A percentile compares a stretch with the other conserved stretches of the same genome.
phyloP scores from a whole-genome alignment of 2,329 filamentous ascomycete species.

The Periconia sp. region DNA sequence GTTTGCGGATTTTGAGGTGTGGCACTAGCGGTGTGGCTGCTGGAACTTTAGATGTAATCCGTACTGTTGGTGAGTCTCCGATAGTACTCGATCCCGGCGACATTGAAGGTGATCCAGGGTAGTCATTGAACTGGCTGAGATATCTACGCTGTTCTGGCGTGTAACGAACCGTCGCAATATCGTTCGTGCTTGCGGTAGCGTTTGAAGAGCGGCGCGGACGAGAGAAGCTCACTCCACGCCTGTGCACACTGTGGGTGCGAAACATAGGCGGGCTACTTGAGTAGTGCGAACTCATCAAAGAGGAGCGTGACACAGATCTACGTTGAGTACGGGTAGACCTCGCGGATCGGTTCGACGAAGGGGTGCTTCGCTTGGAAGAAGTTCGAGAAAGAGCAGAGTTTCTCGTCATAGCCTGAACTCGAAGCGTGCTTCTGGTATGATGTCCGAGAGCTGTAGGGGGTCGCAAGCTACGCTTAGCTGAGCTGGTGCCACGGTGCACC shows the following conservation, averaged over 20 bases:
- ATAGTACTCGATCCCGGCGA: slow-evolving; percentile 21
- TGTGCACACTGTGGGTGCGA: slow-evolving; percentile 56
- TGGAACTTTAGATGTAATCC: slow-evolving; percentile 19
- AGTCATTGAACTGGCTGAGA: slow-evolving; percentile 23
- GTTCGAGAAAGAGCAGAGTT: slow-evolving; percentile 34
- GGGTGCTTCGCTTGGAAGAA: slow-evolving; percentile 36
- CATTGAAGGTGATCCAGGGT: slow-evolving; percentile 23
- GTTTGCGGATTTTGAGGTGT: slow-evolving; percentile 39
- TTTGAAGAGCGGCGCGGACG: slow-evolving; percentile 54
- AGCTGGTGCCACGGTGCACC: slow-evolving; percentile 59
- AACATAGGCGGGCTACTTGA: slow-evolving; percentile 52
- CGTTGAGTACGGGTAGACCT: slow-evolving; percentile 18
- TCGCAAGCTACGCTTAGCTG: slow-evolving; percentile 37
- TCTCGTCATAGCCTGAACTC: slow-evolving; percentile 44
- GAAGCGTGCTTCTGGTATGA: slow-evolving; percentile 46
- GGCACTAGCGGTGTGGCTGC: slow-evolving; percentile 25
- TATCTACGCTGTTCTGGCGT: slow-evolving; percentile 35
- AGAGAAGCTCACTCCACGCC: slow-evolving; percentile 65
- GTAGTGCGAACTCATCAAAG: slow-evolving; percentile 50
- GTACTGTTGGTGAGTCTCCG: slow-evolving; percentile 29
- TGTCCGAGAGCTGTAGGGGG: slow-evolving; percentile 40
- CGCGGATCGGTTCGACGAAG: slow-evolving; percentile 28
- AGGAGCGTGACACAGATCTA: slow-evolving; percentile 42
- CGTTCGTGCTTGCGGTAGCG: slow-evolving; percentile 42
- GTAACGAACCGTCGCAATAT: slow-evolving; percentile 26